Evolutionary conservation across 192 early-diverging fungal genomes (phyloP).

Genomic region (Coemansia sp.): DNA sequence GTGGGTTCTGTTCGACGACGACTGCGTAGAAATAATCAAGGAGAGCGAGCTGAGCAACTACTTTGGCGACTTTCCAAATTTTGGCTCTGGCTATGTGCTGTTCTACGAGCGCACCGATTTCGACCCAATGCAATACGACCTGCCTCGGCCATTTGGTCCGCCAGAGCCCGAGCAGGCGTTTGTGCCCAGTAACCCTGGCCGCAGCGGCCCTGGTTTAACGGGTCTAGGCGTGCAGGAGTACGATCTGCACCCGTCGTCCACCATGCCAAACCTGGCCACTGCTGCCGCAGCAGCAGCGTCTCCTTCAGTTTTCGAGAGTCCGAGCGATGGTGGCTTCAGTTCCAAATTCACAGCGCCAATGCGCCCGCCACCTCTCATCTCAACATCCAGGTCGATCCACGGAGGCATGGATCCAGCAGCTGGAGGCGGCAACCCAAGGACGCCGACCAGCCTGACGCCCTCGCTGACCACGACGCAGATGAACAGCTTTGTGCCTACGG

Average conservation of each 20-base stretch:
- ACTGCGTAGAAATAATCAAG: constrained; percentile 82
- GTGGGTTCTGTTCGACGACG: constrained; percentile 98
- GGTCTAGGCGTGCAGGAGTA: background rate
- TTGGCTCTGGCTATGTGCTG: constrained; percentile 77
- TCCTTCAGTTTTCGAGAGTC: background rate
- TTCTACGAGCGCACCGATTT: constrained; percentile 68
- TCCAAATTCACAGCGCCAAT: constrained; percentile 26
- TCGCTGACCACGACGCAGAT: constrained; percentile 9
- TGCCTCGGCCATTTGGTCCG: constrained; percentile 23
- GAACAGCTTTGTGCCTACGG: constrained; percentile 7
- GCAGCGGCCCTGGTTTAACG: background rate
- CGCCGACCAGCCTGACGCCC: constrained; percentile 14
- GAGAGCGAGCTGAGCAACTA: constrained; percentile 77
- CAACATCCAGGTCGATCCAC: constrained; percentile 35
- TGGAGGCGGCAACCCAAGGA: background rate
- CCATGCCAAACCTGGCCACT: constrained; percentile 29
- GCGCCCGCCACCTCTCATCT: constrained; percentile 45
- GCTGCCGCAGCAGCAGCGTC: background rate
- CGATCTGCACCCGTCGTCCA: constrained; percentile 15
- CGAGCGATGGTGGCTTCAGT: background rate
- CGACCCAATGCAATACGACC: constrained; percentile 41
- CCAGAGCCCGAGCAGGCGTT: background rate
- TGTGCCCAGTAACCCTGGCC: background rate
- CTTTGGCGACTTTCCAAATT: constrained; percentile 73
- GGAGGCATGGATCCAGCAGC: constrained; percentile 5